Evolutionary conservation across 2,329 filamentous ascomycete genomes (phyloP), one percentile per base, ranked within the genome.

Genomic region (Microsporum audouinii): DNA sequence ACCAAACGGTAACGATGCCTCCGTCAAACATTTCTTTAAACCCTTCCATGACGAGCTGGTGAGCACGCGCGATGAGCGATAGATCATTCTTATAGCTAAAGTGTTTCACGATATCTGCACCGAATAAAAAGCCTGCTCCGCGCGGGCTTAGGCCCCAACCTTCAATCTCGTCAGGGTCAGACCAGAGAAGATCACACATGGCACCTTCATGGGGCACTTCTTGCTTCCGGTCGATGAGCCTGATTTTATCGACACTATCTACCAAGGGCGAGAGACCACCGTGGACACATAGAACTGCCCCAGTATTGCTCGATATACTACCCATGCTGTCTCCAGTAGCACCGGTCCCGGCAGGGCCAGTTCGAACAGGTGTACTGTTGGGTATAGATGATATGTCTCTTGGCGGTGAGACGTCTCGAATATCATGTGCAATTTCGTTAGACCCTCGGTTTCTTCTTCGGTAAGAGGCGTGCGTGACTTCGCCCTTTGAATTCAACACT

Each of bases 21-120:
- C 86, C 88, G 71, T 96, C 90, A 70, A 97, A 99, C 91, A 97
- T 97, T 73, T 97, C 94, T 77, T 97, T 97, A 75, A 96, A 99
- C 0, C 94, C 94, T 73, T 99, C 94, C 94, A 97, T 99, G 65
- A 99, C 94, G 27, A 99, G 84, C 74, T 99, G 94, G 72, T 99
- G 94, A 0, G 94, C 94, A 60, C 94, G 85, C 17, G 92, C 94
- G 66, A 99, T 94, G 59, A 99, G 81, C 27, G 87, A 90, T 33
- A 99, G 82, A 70, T 96, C 89, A 73, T 99, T 99, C 62, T 86
- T 84, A 75, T 96, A 87, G 76, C 97, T 99, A 78, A 99, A 99
- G 65, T 86, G 85, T 69, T 94, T 95, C 69, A 97, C 92, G 62
- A 97, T 97, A 71, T 96, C 91, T 2, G 89, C 60, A 58, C 94